These are phyloP conservation scores for Elsinoe necatrix DNA, from an alignment of 2,329 filamentous ascomycete genomes.

Conservation along the genomic window DNA sequence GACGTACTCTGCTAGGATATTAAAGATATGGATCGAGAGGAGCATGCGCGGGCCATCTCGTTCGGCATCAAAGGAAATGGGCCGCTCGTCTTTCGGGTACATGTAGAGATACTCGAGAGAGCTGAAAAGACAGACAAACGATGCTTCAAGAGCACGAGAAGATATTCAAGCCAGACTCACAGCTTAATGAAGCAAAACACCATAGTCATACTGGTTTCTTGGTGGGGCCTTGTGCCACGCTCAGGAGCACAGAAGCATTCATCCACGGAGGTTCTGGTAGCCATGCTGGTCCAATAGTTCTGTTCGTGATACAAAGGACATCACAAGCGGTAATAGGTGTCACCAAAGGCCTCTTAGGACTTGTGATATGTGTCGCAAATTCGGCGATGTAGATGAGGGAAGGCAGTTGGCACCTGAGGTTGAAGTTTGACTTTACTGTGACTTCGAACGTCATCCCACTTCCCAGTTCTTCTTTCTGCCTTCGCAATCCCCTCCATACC, in stretches of 20 bases:
- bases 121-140: not conserved
- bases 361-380: not conserved
- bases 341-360: not conserved
- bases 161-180: not conserved
- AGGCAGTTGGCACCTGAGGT: not conserved
- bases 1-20: not conserved
- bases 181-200: no score
- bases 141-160: no score
- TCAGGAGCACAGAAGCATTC: not conserved
- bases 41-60: not conserved
- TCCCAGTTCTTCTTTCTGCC: not conserved
- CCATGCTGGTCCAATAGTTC: not conserved
- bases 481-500: constrained; percentile 40
- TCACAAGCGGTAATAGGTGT: not conserved
- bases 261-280: not conserved
- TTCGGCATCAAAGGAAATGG: not conserved
- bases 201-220: not conserved
- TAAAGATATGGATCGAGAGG: not conserved
- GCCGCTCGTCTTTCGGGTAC: not conserved
- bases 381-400: not conserved
- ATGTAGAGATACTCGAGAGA: not conserved
- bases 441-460: constrained; percentile 7
- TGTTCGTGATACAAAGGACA: not conserved
- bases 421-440: not conserved
- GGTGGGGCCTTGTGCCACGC: not conserved